Conservation (phyloP, 192 early-diverging fungal species). For the Coemansia sp. region DNA sequence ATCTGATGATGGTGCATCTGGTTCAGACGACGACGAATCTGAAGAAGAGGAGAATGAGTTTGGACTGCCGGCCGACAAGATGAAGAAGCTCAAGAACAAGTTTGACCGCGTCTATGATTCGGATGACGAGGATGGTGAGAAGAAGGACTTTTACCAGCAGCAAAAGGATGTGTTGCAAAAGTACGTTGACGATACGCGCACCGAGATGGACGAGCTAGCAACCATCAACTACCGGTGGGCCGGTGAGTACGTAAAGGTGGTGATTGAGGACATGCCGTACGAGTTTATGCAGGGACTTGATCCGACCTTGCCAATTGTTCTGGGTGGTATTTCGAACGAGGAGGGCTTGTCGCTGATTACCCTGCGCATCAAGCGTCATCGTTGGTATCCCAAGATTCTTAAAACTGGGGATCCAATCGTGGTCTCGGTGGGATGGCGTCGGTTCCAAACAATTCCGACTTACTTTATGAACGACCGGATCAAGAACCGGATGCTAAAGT, state of each 20-base stretch:
- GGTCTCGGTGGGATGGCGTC: conserved; percentile 96
- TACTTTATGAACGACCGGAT: conserved; percentile 91
- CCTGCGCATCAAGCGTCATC: conserved; percentile 94
- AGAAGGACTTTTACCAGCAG: conserved; percentile 81
- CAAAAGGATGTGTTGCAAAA: conserved; percentile 85
- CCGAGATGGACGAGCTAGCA: conserved; percentile 85
- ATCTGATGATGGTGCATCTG: conserved; percentile 40
- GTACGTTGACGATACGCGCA: conserved; percentile 79
- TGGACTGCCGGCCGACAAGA: conserved; percentile 71
- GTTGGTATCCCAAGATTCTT: conserved; percentile 93
- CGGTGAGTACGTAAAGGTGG: conserved; percentile 89
- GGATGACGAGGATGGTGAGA: conserved; percentile 70
- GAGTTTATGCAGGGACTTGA: conserved; percentile 95
- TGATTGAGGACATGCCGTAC: conserved; percentile 87
- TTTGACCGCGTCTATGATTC: conserved; percentile 89
- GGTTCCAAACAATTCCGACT: conserved; percentile 95
- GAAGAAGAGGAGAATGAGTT: conserved; percentile 59
- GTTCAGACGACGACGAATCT: conserved; percentile 45
- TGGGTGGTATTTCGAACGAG: conserved; percentile 87
- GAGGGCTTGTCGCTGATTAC: conserved; percentile 94
- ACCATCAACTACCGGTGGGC: conserved; percentile 91
- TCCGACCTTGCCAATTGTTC: conserved; percentile 84
- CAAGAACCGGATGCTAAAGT: conserved; percentile 97
- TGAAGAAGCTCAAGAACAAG: conserved; percentile 88
- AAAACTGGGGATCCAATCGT: conserved; percentile 98